phyloP scores from a whole-genome alignment of 2,329 filamentous ascomycete genomes.

The Grosmannia huntii region DNA sequence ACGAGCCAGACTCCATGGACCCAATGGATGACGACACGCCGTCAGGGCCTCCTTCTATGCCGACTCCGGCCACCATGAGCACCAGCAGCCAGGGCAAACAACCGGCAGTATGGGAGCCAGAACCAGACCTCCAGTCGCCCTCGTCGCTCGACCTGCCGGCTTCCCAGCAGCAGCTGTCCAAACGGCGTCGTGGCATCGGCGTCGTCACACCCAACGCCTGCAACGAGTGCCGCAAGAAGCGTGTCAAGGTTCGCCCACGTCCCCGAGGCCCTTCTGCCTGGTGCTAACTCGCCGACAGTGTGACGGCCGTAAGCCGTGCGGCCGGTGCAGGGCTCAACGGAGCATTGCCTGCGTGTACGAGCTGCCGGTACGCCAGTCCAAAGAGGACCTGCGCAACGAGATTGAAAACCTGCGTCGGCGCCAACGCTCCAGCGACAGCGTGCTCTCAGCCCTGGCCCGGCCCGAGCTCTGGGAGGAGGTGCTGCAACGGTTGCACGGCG shows the following conservation, averaged over 20 bases:
- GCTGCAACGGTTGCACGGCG: constrained; percentile 36
- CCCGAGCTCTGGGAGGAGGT: constrained; percentile 42
- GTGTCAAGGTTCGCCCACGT: constrained; percentile 36
- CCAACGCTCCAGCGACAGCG: constrained; percentile 40
- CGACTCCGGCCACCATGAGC: not conserved
- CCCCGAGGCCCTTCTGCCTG: not conserved
- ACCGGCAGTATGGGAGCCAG: not conserved
- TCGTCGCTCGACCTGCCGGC: not conserved
- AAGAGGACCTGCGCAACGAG: constrained; percentile 46
- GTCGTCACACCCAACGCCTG: constrained; percentile 48
- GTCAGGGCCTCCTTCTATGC: not conserved
- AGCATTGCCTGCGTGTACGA: constrained; percentile 48
- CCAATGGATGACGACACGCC: not conserved
- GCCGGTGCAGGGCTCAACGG: constrained; percentile 40
- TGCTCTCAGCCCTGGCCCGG: constrained; percentile 40
- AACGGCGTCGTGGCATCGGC: constrained; percentile 40
- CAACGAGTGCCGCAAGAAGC: constrained; percentile 49
- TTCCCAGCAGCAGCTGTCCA: constrained; percentile 15
- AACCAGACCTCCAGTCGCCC: not conserved
- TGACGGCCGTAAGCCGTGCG: constrained; percentile 44
- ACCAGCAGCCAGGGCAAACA: not conserved
- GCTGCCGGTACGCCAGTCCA: constrained; percentile 49
- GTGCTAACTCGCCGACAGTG: constrained; percentile 27
- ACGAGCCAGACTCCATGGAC: not conserved
- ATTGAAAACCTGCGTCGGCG: constrained; percentile 43